Evolutionary conservation across 2,329 filamentous ascomycete genomes (phyloP).

Genomic region (Cyanodermella asteris): DNA sequence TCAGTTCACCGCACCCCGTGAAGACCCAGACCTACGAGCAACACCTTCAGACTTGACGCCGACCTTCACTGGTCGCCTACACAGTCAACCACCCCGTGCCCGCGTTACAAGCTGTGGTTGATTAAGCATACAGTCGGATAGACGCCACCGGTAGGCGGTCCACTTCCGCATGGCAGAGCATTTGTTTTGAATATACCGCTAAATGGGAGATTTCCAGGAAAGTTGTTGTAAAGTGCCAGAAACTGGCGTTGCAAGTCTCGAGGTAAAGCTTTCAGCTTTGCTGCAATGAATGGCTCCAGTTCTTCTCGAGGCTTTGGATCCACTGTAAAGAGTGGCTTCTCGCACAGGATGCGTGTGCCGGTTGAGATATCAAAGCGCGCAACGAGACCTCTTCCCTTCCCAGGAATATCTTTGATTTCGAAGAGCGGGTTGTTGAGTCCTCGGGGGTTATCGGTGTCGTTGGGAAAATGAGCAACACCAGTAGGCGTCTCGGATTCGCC

Average conservation of each 20-base stretch:
- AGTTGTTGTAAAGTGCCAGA: constrained; percentile 14
- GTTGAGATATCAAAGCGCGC: constrained; percentile 15
- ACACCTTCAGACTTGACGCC: no score
- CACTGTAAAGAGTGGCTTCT: constrained; percentile 17
- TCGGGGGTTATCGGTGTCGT: not conserved
- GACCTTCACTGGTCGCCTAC: no score
- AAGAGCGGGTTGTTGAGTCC: constrained; percentile 1
- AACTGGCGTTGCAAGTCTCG: constrained; percentile 8
- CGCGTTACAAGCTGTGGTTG: constrained; percentile 18
- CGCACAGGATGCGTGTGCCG: constrained; percentile 19
- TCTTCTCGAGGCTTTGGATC: not conserved
- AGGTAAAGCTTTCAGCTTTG: constrained; percentile 8
- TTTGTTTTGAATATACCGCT: constrained; percentile 13
- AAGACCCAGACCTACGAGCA: no score
- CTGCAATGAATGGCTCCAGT: constrained; percentile 4
- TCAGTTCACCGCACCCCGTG: no score
- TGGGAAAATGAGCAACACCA: constrained; percentile 1
- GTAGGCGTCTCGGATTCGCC: constrained; percentile 2
- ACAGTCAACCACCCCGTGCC: no score
- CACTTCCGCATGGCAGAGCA: constrained; percentile 12
- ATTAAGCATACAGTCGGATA: constrained; percentile 14
- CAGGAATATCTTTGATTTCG: constrained; percentile 9
- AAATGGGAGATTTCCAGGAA: constrained; percentile 10
- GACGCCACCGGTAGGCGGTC: constrained; percentile 9
- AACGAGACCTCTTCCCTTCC: constrained; percentile 20